Conservation (phyloP, 257 asterid species). For the Rehmannia glutinosa region DNA sequence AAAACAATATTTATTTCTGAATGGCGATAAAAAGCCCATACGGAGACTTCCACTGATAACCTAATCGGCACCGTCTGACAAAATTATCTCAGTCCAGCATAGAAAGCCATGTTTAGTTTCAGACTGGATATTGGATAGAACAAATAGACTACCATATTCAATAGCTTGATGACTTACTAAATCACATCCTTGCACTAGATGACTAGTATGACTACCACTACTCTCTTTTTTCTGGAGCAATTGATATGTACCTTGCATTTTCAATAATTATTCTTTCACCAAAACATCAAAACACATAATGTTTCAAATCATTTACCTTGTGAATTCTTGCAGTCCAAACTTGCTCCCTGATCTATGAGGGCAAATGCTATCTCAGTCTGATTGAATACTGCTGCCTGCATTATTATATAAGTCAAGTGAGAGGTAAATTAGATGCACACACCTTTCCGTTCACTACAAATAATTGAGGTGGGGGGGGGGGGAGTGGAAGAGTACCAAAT, state of each 20-base stretch:
- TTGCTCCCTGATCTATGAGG: slow-evolving; percentile 88
- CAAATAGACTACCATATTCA: not conserved
- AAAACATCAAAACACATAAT: slow-evolving; percentile 10
- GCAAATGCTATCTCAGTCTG: slow-evolving; percentile 88
- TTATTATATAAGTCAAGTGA: slow-evolving; percentile 11
- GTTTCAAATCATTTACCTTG: slow-evolving; percentile 55
- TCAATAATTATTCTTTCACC: slow-evolving; percentile 2
- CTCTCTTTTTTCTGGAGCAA: not conserved
- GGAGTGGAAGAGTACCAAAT: slow-evolving; percentile 53
- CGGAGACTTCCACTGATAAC: not conserved
- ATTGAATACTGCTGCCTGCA: slow-evolving; percentile 94
- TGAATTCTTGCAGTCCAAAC: slow-evolving; percentile 64
- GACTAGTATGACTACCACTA: not conserved
- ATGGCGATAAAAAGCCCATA: not conserved
- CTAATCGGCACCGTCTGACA: not conserved
- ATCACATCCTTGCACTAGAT: slow-evolving; percentile 3
- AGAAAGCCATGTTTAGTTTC: slow-evolving; percentile 6
- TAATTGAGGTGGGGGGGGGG: too few relatives aligned
- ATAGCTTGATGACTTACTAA: not conserved
- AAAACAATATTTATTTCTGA: not conserved
- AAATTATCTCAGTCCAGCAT: not conserved
- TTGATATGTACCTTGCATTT: not conserved
- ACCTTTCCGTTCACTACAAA: not conserved
- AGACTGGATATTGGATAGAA: not conserved
- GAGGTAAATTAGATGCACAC: slow-evolving; percentile 4